phyloP scores from a whole-genome alignment of 2,329 filamentous ascomycete species.

The Beauveria caledonica region DNA sequence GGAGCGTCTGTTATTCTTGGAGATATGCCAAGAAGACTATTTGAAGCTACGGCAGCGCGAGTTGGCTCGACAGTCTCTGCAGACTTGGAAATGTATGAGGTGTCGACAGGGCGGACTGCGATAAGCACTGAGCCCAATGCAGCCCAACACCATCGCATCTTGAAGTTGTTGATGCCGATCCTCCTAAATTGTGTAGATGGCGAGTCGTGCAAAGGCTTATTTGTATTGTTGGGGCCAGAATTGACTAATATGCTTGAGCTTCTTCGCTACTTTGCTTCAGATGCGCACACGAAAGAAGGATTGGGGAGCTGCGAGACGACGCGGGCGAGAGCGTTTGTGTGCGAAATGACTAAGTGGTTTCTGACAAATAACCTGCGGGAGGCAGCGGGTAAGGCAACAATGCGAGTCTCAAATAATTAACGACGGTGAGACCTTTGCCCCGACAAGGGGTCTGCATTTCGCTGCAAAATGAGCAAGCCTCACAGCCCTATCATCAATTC shows the following conservation, averaged over 20 bases:
- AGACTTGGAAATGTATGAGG: not conserved
- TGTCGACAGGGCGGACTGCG: not conserved
- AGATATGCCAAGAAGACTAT: not conserved
- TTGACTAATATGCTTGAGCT: not conserved
- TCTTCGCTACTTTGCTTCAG: not conserved
- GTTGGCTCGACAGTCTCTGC: not conserved
- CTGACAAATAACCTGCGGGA: not conserved
- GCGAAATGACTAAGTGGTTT: not conserved
- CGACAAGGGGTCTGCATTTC: not conserved
- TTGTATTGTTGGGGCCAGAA: too few species aligned
- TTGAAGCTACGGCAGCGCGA: not conserved
- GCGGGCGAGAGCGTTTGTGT: not conserved
- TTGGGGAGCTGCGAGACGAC: not conserved
- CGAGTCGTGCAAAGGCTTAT: not conserved
- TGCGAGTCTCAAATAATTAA: not conserved
- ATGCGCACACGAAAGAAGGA: not conserved
- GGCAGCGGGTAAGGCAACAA: not conserved
- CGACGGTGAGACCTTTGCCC: not conserved
- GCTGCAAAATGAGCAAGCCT: not conserved
- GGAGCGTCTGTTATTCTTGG: slow-evolving; percentile 6
- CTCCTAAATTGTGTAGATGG: not conserved
- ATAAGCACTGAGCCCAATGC: not conserved
- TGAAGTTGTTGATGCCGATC: not conserved
- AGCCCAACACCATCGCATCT: not conserved
- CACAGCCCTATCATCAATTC: not conserved